Evolutionary conservation across 2,329 filamentous ascomycete species (phyloP), one percentile per base, ranked within the genome.

Genomic region (Pochonia chlamydosporia): DNA sequence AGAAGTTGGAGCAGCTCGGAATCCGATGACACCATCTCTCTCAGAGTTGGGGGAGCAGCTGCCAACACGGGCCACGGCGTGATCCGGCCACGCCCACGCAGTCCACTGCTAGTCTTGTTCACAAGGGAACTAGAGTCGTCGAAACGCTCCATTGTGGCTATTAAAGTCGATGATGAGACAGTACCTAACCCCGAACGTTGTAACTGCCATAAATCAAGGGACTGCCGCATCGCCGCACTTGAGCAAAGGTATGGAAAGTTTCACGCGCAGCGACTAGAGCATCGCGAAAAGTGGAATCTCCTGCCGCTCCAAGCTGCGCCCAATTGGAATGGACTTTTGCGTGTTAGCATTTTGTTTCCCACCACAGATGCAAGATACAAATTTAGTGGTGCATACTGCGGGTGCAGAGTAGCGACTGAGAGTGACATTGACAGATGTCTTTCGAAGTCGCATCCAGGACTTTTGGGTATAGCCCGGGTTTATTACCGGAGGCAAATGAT

Each of bases 121-220:
- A 57, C 56, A 50, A 47, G 4, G 47, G 47, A 14, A 8, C 28
- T 14, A 14, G 37, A 40, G 14, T 21, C 36, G 20, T 14, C 37
- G n/a, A 40, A 28, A 16, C 49, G 45, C 8, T 43, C 51, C 9
- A 46, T 58, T 9, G 52, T 59, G 36, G 48, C 49, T 10, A 28
- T 59, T 5, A 45, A 52, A 9, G 35, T 59, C 10, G 56, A 57
- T 45, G 50, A 57, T 20, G 48, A 53, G 14, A 56, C 53, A n/a
- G 47, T 53, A n/a, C 50, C 59, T 40, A 58, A 62, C 45, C 53
- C 55, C 1, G 54, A 58, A 25, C 52, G 54, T 13, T 60, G 55
- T 45, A 54, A 55, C 18, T 63, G 61, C 44, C 37, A 26, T 11
- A 40, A 26, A 1, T 2, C 37, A 2, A 4, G 21, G 10, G 11